Percentiles rank a stretch among this genome's conserved stretches.
Conservation (phyloP, 768 basidiomycete species). For the Porphyrellus cyaneotinctus region DNA sequence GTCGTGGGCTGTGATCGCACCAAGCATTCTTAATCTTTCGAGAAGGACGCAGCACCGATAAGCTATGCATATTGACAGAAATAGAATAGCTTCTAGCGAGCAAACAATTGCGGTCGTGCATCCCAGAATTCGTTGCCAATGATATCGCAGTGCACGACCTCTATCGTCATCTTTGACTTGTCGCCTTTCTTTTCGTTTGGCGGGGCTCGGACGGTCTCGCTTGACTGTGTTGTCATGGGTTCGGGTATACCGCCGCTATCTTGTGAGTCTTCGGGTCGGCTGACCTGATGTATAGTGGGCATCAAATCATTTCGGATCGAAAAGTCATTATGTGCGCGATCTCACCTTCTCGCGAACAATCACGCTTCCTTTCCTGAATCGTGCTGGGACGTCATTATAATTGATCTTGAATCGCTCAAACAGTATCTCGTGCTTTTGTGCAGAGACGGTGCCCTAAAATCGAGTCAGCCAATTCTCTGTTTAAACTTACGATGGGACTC, state of each 20-base stretch:
- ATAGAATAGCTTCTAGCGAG: not conserved
- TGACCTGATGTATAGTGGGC: not conserved
- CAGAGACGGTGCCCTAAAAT: slow-evolving; percentile 78
- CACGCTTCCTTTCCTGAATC: slow-evolving; percentile 83
- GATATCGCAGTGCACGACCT: slow-evolving; percentile 76
- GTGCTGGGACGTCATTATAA: slow-evolving; percentile 70
- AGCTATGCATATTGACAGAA: not conserved
- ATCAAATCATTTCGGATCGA: not conserved
- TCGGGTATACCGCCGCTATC: not conserved
- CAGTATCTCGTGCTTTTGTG: slow-evolving; percentile 89
- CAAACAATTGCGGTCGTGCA: slow-evolving; percentile 50
- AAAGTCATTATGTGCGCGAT: not conserved
- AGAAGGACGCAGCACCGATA: not conserved
- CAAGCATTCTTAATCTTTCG: too few species aligned
- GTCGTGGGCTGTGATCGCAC: too few species aligned
- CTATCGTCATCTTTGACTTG: slow-evolving; percentile 43
- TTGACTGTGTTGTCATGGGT: too few species aligned
- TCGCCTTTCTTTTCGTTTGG: slow-evolving; percentile 30
- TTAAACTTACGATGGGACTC: slow-evolving; percentile 7
- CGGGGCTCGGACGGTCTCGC: slow-evolving; percentile 13
- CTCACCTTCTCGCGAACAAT: slow-evolving; percentile 63
- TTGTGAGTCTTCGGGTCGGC: slow-evolving; percentile 2
- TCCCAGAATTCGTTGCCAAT: slow-evolving; percentile 82
- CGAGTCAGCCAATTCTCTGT: slow-evolving; percentile 8
- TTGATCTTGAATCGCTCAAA: slow-evolving; percentile 81